phyloP scores from a whole-genome alignment of 108 stramenopile genomes.

The Epithemia pelagica region DNA sequence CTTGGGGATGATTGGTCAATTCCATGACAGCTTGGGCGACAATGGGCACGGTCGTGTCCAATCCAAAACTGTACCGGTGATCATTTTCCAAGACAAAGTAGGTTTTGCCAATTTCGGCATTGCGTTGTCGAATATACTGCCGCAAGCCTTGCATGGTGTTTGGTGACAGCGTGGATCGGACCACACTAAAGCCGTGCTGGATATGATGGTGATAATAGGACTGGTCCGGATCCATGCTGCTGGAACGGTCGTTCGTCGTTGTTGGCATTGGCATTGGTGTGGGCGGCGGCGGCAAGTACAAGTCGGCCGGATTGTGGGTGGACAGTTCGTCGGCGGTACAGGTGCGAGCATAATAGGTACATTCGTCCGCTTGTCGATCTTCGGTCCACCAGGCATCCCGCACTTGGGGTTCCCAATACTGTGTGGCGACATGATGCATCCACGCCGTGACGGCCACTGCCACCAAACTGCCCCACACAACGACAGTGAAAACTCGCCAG shows the following conservation, averaged over 20 bases:
- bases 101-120: slow-evolving; percentile 15
- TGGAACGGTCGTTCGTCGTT: no score
- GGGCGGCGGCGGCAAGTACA: slow-evolving; percentile 18
- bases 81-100: slow-evolving; percentile 38
- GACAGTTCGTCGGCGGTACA: slow-evolving; percentile 43
- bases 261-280: no score
- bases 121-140: slow-evolving; percentile 30
- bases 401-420: slow-evolving; percentile 1
- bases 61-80: slow-evolving; percentile 43
- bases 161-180: slow-evolving; percentile 33
- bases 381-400: not conserved
- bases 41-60: not conserved
- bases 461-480: no score
- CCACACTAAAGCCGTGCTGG: slow-evolving; percentile 41
- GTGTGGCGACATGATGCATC: slow-evolving; percentile 9
- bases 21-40: slow-evolving; percentile 22
- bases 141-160: slow-evolving; percentile 29
- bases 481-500: no score
- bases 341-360: slow-evolving; percentile 43
- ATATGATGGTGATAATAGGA: slow-evolving; percentile 31
- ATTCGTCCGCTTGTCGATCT: slow-evolving; percentile 13
- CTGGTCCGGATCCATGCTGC: no score
- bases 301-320: slow-evolving; percentile 24
- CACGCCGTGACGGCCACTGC: no score
- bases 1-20: slow-evolving; percentile 21